phyloP scores from a whole-genome alignment of 257 asterid genomes.

The Solanum chaucha region DNA sequence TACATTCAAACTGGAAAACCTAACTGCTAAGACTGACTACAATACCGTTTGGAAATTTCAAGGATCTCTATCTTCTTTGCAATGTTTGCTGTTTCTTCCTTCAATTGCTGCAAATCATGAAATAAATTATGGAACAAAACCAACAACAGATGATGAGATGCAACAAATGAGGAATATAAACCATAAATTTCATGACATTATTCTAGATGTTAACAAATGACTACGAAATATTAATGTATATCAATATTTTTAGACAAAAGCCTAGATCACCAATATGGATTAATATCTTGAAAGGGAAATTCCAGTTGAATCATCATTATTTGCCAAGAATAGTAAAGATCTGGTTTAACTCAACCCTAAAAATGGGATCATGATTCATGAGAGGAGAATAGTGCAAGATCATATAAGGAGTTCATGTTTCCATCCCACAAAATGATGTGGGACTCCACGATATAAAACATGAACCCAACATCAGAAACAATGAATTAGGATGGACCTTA shows the following conservation, averaged over 20 bases:
- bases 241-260: background rate
- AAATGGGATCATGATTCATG: too few species aligned
- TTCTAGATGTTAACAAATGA: background rate
- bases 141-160: background rate
- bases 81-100: slow-evolving; percentile 40
- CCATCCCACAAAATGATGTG: too few species aligned
- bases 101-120: slow-evolving; percentile 29
- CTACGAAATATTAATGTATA: background rate
- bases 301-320: too few species aligned
- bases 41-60: slow-evolving; percentile 47
- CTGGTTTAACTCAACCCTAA: too few species aligned
- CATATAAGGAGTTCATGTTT: background rate
- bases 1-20: background rate
- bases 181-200: background rate
- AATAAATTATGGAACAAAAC: background rate
- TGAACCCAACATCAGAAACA: background rate
- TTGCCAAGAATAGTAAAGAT: background rate
- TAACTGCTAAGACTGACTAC: background rate
- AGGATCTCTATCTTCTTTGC: slow-evolving; percentile 51
- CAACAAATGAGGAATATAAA: background rate
- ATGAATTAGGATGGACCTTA: background rate
- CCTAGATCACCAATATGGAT: background rate
- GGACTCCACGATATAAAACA: background rate
- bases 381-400: background rate
- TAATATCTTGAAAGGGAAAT: background rate